Conservation (phyloP, 2,329 filamentous ascomycete genomes). For the Phoma herbarum region DNA sequence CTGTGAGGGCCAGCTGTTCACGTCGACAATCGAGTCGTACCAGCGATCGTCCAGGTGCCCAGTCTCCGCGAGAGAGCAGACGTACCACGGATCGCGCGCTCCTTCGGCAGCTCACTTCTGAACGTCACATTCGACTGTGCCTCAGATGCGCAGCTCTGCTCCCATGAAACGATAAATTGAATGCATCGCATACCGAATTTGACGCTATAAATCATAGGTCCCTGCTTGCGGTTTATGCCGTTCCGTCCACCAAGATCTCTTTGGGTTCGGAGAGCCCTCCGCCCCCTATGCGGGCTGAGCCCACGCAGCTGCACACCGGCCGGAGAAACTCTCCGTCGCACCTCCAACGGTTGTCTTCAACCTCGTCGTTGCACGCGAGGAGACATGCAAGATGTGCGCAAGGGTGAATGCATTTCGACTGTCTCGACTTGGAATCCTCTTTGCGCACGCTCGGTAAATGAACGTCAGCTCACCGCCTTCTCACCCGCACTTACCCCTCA, state of each 20-base stretch:
- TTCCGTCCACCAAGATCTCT: background rate
- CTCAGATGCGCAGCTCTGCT: background rate
- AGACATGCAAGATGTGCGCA: background rate
- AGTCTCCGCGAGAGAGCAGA: background rate
- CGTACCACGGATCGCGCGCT: background rate
- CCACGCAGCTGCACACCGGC: background rate
- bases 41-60: background rate
- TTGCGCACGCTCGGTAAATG: no score
- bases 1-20: constrained; percentile 8
- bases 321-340: background rate
- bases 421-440: background rate
- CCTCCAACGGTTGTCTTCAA: background rate
- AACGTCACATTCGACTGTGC: background rate
- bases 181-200: background rate
- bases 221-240: constrained; percentile 7
- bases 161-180: background rate
- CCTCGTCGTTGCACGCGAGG: background rate
- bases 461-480: no score
- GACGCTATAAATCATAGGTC: background rate
- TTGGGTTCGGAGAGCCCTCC: constrained; percentile 4
- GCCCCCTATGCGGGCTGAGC: background rate
- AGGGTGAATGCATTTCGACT: background rate
- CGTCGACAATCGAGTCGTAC: background rate
- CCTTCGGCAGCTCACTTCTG: background rate
- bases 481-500: constrained; percentile 4